A percentile compares a stretch with the other conserved stretches of the same genome.
phyloP scores from a whole-genome alignment of 129 eudicot genomes.

The Artemisia argyi region DNA sequence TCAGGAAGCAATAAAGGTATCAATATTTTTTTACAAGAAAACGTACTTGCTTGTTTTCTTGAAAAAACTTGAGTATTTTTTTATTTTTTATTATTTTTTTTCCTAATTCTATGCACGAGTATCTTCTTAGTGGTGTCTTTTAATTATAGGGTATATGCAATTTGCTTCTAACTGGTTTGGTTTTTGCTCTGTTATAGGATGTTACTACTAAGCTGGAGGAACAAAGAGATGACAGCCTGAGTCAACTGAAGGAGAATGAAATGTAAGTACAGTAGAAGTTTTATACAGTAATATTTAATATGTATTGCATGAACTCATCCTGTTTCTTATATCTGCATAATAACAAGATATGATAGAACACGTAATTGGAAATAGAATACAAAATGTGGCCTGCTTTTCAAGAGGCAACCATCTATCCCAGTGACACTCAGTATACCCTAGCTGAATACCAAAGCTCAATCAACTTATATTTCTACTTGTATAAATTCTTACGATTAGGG shows the following conservation, averaged over 20 bases:
- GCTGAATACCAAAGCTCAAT: conserved; percentile 4
- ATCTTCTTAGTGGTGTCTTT: neutral
- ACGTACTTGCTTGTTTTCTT: neutral
- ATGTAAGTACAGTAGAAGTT: neutral
- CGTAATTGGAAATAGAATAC: neutral
- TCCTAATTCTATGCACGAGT: neutral
- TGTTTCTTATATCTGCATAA: conserved; percentile 9
- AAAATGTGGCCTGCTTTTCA: neutral
- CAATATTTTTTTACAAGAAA: neutral
- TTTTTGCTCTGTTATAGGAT: conserved; percentile 51
- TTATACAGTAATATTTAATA: neutral
- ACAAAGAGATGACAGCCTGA: conserved; percentile 83
- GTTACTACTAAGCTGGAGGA: conserved; percentile 89
- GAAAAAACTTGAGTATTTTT: neutral
- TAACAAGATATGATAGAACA: conserved; percentile 1
- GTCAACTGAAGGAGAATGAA: conserved; percentile 78
- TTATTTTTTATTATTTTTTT: no score
- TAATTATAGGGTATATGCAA: neutral
- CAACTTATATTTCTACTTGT: neutral
- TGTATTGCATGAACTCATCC: conserved; percentile 1
- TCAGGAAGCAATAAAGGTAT: conserved; percentile 94
- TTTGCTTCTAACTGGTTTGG: conserved; percentile 6
- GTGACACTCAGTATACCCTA: conserved; percentile 4
- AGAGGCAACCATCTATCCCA: conserved; percentile 1
- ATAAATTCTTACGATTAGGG: no score